Conservation (phyloP, 1,139 yeast species). For the Blastobotrys capitulatus region DNA sequence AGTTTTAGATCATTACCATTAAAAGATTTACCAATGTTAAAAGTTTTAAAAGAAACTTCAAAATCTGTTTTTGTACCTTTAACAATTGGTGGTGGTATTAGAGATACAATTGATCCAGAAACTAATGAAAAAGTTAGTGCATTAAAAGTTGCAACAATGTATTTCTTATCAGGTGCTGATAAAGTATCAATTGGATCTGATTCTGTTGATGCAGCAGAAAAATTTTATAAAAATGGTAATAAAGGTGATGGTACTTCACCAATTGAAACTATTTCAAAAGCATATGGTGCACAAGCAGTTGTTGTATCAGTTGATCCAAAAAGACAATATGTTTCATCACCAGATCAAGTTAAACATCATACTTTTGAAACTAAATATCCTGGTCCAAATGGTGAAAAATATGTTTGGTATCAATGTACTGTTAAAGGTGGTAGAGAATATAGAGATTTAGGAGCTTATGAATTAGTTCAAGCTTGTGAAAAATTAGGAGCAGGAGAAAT, state of each 20-base stretch:
- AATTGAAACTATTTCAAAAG: slow-evolving; percentile 82
- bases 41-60: slow-evolving; percentile 76
- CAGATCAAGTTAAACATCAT: slow-evolving; percentile 54
- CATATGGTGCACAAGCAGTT: slow-evolving; percentile 95
- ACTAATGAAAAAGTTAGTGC: slow-evolving; percentile 70
- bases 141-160: slow-evolving; percentile 79
- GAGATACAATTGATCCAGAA: slow-evolving; percentile 80
- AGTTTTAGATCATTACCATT: slow-evolving; percentile 92
- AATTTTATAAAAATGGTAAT: slow-evolving; percentile 54
- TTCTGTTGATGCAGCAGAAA: slow-evolving; percentile 87
- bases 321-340: slow-evolving; percentile 63
- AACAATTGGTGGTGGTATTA: slow-evolving; percentile 97
- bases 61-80: slow-evolving; percentile 91
- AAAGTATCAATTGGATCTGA: slow-evolving; percentile 97
- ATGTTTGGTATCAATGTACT: slow-evolving; percentile 92
- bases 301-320: slow-evolving; percentile 97
- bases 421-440: slow-evolving; percentile 91
- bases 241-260: slow-evolving; percentile 70
- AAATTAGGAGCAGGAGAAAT: slow-evolving; percentile 96
- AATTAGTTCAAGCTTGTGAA: slow-evolving; percentile 82
- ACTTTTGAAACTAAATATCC: slow-evolving; percentile 49
- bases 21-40: slow-evolving; percentile 89
- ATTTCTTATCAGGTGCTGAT: slow-evolving; percentile 95
- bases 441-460: slow-evolving; percentile 88
- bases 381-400: slow-evolving; percentile 83